A percentile compares a stretch with the other conserved stretches of the same genome.
Conservation (phyloP, 768 basidiomycete species). For the Amyloporia xantha region DNA sequence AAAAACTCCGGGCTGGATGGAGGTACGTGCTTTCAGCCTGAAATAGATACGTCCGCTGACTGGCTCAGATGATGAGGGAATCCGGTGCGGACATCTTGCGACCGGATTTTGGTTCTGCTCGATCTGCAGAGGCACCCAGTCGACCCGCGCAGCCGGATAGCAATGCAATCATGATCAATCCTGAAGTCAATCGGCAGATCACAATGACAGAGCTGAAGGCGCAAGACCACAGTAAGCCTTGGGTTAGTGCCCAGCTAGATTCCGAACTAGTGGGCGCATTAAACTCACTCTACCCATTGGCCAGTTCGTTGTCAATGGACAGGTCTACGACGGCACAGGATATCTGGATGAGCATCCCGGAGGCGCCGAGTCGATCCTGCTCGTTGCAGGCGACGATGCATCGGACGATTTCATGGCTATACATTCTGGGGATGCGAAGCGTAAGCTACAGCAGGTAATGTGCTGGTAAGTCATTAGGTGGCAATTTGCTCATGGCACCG, state of each 20-base stretch:
- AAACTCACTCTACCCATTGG: conserved; percentile 13
- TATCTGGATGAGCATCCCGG: conserved; percentile 55
- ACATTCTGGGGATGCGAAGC: conserved; percentile 45
- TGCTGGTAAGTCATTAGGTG: too few relatives aligned
- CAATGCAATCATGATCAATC: too few relatives aligned
- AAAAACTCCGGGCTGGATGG: conserved; percentile 54
- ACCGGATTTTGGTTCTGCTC: conserved; percentile 36
- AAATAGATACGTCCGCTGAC: not conserved
- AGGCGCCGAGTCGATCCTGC: conserved; percentile 45
- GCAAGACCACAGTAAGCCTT: conserved; percentile 22
- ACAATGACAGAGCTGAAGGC: conserved; percentile 36
- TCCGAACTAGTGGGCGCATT: not conserved
- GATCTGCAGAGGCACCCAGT: conserved; percentile 10
- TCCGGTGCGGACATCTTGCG: conserved; percentile 36
- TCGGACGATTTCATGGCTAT: conserved; percentile 62
- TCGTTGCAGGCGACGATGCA: conserved; percentile 52
- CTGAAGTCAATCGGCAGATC: conserved; percentile 29
- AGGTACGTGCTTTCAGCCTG: conserved; percentile 21
- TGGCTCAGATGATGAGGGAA: conserved; percentile 36
- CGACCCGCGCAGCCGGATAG: too few relatives aligned
- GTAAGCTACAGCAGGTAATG: conserved; percentile 36
- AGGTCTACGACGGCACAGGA: conserved; percentile 45
- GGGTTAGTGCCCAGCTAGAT: conserved; percentile 5
- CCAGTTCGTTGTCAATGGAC: conserved; percentile 42
- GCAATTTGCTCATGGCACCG: not conserved